A percentile compares a stretch with the other conserved stretches of the same genome.
These are phyloP conservation scores for Agrocybe praecox DNA, from an alignment of 768 basidiomycete species.

Conservation along the genomic window DNA sequence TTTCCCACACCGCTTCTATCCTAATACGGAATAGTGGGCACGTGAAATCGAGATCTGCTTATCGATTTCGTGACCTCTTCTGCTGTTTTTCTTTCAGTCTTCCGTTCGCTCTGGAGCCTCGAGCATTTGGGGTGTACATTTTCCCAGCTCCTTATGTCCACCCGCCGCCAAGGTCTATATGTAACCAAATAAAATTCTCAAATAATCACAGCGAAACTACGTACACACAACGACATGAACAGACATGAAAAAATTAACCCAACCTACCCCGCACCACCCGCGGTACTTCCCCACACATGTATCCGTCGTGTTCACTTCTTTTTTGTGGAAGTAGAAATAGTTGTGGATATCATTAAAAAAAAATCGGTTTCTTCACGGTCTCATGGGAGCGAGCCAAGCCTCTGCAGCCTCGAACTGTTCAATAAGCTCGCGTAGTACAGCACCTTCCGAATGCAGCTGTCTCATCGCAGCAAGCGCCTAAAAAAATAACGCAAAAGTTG, in stretches of 20 bases:
- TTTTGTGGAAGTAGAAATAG: background rate
- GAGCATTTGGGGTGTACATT: constrained; percentile 3
- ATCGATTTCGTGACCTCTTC: constrained; percentile 2
- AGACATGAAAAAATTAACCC: background rate
- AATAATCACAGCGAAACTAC: constrained; percentile 1
- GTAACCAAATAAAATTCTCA: background rate
- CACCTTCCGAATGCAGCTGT: constrained; percentile 81
- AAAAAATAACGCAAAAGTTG: constrained; percentile 14
- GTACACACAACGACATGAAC: background rate
- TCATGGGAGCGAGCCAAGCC: constrained; percentile 90
- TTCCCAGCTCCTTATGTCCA: constrained; percentile 20
- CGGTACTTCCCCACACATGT: constrained; percentile 4
- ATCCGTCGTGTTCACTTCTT: constrained; percentile 3
- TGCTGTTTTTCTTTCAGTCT: constrained; percentile 5
- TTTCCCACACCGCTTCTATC: constrained; percentile 27
- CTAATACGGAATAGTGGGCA: constrained; percentile 21
- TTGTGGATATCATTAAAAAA: background rate
- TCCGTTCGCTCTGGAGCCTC: constrained; percentile 9
- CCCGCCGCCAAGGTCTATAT: constrained; percentile 8
- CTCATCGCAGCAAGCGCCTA: constrained; percentile 89
- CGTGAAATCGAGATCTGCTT: constrained; percentile 17
- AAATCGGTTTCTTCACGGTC: constrained; percentile 53
- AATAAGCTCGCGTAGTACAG: constrained; percentile 84
- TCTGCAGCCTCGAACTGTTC: constrained; percentile 97
- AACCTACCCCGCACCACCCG: constrained; percentile 2